These are phyloP conservation scores for Naganishia friedmannii DNA, from an alignment of 768 basidiomycete species.

Conservation along the genomic window DNA sequence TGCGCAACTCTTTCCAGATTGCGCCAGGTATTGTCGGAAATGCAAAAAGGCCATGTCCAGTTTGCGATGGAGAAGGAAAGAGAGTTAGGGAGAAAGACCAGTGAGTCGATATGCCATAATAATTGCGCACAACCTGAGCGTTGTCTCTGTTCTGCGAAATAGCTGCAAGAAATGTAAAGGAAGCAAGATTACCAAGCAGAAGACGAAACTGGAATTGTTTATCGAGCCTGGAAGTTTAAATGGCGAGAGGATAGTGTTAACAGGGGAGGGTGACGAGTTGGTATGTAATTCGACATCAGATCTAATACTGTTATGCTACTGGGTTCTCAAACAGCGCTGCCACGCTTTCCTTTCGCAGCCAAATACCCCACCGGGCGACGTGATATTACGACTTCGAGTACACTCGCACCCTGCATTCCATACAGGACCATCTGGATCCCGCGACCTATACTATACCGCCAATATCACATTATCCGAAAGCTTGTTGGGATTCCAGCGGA, in stretches of 20 bases:
- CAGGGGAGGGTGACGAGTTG: slow-evolving; percentile 89
- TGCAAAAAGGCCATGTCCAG: slow-evolving; percentile 48
- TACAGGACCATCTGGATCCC: slow-evolving; percentile 55
- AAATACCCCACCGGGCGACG: slow-evolving; percentile 80
- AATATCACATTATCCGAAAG: slow-evolving; percentile 90
- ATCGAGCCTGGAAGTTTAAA: slow-evolving; percentile 84
- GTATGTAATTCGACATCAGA: slow-evolving; percentile 54
- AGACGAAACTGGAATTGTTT: slow-evolving; percentile 80
- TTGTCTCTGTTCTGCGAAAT: background rate
- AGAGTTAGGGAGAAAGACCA: slow-evolving; percentile 42
- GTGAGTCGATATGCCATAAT: background rate
- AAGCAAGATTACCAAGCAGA: slow-evolving; percentile 74
- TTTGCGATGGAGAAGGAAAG: slow-evolving; percentile 50
- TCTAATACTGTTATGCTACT: background rate
- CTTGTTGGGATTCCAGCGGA: slow-evolving; percentile 87
- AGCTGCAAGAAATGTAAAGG: slow-evolving; percentile 93
- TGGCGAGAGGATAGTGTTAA: slow-evolving; percentile 76
- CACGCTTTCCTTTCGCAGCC: slow-evolving; percentile 58
- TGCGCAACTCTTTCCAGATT: slow-evolving; percentile 54
- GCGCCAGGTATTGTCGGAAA: slow-evolving; percentile 50
- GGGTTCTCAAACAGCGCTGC: background rate
- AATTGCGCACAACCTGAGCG: no score
- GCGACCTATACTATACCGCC: slow-evolving; percentile 73
- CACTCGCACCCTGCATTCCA: slow-evolving; percentile 74
- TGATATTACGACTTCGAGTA: slow-evolving; percentile 74